Evolutionary conservation across 768 basidiomycete genomes (phyloP).

Genomic region (Amanita pseudoporphyria): DNA sequence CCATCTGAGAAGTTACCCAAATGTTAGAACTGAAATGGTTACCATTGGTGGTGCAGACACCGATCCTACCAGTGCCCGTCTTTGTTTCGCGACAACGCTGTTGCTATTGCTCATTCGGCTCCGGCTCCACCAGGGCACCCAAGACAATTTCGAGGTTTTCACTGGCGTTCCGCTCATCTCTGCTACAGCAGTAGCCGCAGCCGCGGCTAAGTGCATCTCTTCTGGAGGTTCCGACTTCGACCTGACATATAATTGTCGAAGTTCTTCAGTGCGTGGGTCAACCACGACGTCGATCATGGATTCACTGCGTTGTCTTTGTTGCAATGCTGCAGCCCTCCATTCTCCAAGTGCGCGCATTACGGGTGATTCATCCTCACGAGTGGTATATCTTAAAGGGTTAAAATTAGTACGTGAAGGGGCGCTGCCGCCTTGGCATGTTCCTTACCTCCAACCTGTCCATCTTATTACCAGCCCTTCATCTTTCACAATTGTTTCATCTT

Average conservation of each 20-base stretch:
- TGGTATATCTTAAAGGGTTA: slow-evolving; percentile 51
- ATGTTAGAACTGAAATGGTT: background rate
- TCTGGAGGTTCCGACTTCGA: slow-evolving; percentile 33
- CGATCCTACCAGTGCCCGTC: slow-evolving; percentile 16
- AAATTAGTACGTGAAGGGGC: background rate
- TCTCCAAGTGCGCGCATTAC: slow-evolving; percentile 63
- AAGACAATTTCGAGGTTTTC: slow-evolving; percentile 54
- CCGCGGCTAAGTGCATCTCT: slow-evolving; percentile 9
- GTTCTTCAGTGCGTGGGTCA: background rate
- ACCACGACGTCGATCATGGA: slow-evolving; percentile 26
- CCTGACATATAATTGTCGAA: slow-evolving; percentile 16
- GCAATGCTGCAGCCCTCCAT: slow-evolving; percentile 48
- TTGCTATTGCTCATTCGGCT: slow-evolving; percentile 22
- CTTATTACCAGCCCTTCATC: slow-evolving; percentile 63
- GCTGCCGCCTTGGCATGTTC: too few species aligned
- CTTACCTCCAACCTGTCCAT: slow-evolving; percentile 62
- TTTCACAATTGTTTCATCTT: slow-evolving; percentile 49
- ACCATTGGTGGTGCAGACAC: slow-evolving; percentile 18
- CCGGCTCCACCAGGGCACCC: slow-evolving; percentile 81
- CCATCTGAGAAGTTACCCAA: background rate
- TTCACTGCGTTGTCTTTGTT: slow-evolving; percentile 15
- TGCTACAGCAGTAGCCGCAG: slow-evolving; percentile 7
- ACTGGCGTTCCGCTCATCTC: slow-evolving; percentile 12
- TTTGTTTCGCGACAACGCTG: slow-evolving; percentile 17
- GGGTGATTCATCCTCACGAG: slow-evolving; percentile 63